Percentiles rank a stretch among this genome's conserved stretches.
phyloP scores from a whole-genome alignment of 179 eudicot genomes.

The Dionaea muscipula region DNA sequence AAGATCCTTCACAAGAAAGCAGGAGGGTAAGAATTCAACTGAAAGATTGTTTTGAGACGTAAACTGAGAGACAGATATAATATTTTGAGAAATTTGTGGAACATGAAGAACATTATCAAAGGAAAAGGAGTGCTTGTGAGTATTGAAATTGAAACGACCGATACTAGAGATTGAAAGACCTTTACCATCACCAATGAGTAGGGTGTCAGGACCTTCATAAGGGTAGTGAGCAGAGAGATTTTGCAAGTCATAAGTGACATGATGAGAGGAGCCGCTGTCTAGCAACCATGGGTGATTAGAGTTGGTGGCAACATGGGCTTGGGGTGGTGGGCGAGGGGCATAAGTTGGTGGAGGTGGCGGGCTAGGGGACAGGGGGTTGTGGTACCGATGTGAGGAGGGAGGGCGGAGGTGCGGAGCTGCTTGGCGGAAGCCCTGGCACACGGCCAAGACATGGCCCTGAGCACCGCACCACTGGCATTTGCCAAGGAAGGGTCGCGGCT shows the following conservation, averaged over 20 bases:
- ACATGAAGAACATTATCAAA: slow-evolving; percentile 6
- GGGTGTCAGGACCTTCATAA: slow-evolving; percentile 8
- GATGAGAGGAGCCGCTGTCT: slow-evolving; percentile 9
- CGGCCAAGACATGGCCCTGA: not conserved
- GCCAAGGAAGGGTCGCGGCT: no score
- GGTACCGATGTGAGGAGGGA: no score
- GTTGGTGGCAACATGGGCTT: not conserved
- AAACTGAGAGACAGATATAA: slow-evolving; percentile 9
- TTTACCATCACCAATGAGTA: slow-evolving; percentile 12
- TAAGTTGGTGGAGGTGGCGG: no score
- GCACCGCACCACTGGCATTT: no score
- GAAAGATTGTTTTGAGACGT: not conserved
- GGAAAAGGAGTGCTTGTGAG: not conserved
- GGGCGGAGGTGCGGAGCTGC: no score
- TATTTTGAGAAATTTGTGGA: slow-evolving; percentile 1
- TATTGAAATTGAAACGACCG: not conserved
- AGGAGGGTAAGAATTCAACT: slow-evolving; percentile 8
- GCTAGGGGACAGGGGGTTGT: no score
- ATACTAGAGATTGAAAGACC: slow-evolving; percentile 5
- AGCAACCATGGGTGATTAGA: slow-evolving; percentile 1
- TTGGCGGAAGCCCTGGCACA: not conserved
- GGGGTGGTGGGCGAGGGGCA: no score
- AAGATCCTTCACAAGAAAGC: not conserved
- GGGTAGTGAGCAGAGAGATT: not conserved
- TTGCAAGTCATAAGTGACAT: not conserved